These are phyloP conservation scores for Lachancea kluyveri DNA, from an alignment of 805 yeast genomes.

Conservation along the genomic window DNA sequence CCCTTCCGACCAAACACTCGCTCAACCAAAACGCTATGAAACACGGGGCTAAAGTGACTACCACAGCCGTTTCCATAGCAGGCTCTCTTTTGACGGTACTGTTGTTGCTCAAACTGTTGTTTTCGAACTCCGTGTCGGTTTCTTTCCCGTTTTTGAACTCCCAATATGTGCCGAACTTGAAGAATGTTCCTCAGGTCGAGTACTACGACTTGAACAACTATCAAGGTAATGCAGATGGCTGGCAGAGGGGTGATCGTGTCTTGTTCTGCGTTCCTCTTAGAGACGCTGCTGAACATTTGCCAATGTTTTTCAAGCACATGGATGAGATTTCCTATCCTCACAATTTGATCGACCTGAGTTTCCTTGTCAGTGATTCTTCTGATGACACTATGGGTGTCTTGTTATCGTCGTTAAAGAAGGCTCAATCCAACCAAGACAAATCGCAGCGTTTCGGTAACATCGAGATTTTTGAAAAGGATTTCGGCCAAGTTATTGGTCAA, in stretches of 20 bases:
- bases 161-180: slow-evolving; percentile 33
- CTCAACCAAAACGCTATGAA: no score
- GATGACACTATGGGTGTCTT: slow-evolving; percentile 79
- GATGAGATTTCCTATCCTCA: slow-evolving; percentile 80
- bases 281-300: slow-evolving; percentile 86
- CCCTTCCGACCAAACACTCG: no score
- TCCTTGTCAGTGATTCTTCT: slow-evolving; percentile 82
- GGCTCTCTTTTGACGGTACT: slow-evolving; percentile 8
- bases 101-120: slow-evolving; percentile 8
- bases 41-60: slow-evolving; percentile 6
- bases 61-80: slow-evolving; percentile 7
- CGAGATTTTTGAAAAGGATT: slow-evolving; percentile 85
- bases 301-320: slow-evolving; percentile 84
- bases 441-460: slow-evolving; percentile 71
- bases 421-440: slow-evolving; percentile 61
- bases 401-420: slow-evolving; percentile 45
- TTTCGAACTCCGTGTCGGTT: slow-evolving; percentile 4
- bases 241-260: slow-evolving; percentile 74
- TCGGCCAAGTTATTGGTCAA: slow-evolving; percentile 91
- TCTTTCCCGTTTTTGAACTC: slow-evolving; percentile 16
- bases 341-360: slow-evolving; percentile 73
- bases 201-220: slow-evolving; percentile 68
- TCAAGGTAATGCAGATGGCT: slow-evolving; percentile 63
- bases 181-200: slow-evolving; percentile 40
- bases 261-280: slow-evolving; percentile 84